phyloP scores from a whole-genome alignment of 768 basidiomycete genomes.

The Kwoniella sp. region DNA sequence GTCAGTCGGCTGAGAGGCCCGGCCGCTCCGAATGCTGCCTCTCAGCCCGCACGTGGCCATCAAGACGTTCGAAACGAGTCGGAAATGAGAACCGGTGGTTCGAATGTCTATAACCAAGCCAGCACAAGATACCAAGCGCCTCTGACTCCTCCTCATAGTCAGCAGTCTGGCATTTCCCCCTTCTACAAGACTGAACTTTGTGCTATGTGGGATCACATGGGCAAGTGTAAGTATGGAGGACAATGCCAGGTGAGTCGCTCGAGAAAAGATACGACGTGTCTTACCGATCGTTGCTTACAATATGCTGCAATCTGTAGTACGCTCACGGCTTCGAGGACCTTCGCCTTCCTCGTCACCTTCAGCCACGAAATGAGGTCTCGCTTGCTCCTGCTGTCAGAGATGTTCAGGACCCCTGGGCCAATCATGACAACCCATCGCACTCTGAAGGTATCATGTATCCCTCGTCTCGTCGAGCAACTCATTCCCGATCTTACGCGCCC shows the following conservation, averaged over 20 bases:
- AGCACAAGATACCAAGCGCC: background rate
- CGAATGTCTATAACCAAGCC: background rate
- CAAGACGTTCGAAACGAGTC: background rate
- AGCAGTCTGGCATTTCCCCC: slow-evolving; percentile 3
- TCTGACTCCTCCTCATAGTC: background rate
- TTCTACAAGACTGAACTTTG: slow-evolving; percentile 49
- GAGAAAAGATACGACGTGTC: background rate
- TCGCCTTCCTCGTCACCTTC: slow-evolving; percentile 11
- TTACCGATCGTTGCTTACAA: no score
- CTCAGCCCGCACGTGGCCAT: background rate
- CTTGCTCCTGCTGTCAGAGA: background rate
- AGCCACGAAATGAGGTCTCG: background rate
- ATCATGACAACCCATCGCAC: background rate
- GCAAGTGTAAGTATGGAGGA: slow-evolving; percentile 38
- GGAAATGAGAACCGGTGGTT: background rate
- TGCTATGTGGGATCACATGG: slow-evolving; percentile 29
- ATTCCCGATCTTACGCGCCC: background rate
- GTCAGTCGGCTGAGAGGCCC: background rate
- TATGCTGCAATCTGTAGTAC: slow-evolving; percentile 18
- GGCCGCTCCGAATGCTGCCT: background rate
- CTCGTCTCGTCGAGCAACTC: background rate
- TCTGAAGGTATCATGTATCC: background rate
- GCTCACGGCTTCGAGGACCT: slow-evolving; percentile 26
- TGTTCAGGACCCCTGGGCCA: background rate
- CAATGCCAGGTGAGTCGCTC: slow-evolving; percentile 39